These are phyloP conservation scores for Kodamaea fukazawae DNA, from an alignment of 805 yeast species.

Conservation along the genomic window DNA sequence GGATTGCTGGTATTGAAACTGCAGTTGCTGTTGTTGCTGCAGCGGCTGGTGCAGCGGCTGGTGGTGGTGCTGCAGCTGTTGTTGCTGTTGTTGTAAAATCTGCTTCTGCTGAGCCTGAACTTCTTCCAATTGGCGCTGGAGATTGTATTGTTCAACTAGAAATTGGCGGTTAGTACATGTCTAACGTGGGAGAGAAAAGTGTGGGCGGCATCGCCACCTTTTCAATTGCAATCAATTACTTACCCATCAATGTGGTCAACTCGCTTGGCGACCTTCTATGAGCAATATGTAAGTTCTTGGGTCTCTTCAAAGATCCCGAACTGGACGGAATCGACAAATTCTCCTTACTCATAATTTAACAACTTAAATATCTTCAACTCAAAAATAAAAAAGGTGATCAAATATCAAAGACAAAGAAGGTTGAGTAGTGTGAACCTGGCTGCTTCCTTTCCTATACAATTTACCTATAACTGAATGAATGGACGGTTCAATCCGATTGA, in stretches of 20 bases:
- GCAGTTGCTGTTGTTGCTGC: slow-evolving; percentile 20
- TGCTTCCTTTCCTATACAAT: too few relatives aligned
- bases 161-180: slow-evolving; percentile 3
- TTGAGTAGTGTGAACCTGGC: not conserved
- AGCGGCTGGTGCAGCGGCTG: slow-evolving; percentile 13
- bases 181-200: too few relatives aligned
- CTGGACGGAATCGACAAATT: slow-evolving; percentile 10
- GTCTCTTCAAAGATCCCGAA: slow-evolving; percentile 21
- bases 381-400: slow-evolving; percentile 3
- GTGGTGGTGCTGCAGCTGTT: slow-evolving; percentile 37
- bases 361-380: not conserved
- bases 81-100: slow-evolving; percentile 63
- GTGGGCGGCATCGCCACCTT: not conserved
- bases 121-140: slow-evolving; percentile 88
- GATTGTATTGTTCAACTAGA: slow-evolving; percentile 69
- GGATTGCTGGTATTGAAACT: slow-evolving; percentile 15
- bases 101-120: slow-evolving; percentile 94
- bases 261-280: slow-evolving; percentile 96
- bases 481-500: slow-evolving; percentile 9
- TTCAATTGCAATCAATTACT: slow-evolving; percentile 4
- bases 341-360: slow-evolving; percentile 9
- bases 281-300: slow-evolving; percentile 74
- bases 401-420: slow-evolving; percentile 3
- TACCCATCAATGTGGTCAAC: slow-evolving; percentile 80
- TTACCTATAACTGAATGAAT: slow-evolving; percentile 2